Base-by-base conservation (phyloP, 2,329 filamentous ascomycete genomes). In the Trichoderma afroharzianum region DNA sequence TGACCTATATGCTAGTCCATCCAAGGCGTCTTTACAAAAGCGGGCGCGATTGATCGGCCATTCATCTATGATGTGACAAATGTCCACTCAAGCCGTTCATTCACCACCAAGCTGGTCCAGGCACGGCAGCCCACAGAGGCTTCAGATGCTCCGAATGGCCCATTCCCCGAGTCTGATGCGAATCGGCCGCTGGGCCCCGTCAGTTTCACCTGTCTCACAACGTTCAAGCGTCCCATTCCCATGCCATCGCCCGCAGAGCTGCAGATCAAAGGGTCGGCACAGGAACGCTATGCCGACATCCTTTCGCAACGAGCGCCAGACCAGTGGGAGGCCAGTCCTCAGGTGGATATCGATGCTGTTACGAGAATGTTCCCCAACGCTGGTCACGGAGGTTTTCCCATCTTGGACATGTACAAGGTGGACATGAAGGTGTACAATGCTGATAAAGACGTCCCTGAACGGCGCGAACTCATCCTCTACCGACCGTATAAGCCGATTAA, bases 371-470 rank as follows among this genome's bases (percentile, higher is more conserved):
- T 84, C 15, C 82, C 82, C 3, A 75, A 79, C 55, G 75, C 80
- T 15, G 79, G 81, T 2, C 78, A 81, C 1, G 85, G 85, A 3
- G 77, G 77, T 0, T 88, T 88, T 70, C 87, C 87, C 8, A 79
- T 83, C 0, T 79, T 88, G 3, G 83, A 87, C 62, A 87, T 88
- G 84, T 83, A 83, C 76, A 88, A 88, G 77, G 86, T 88, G 8
- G 86, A 88, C 75, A 85, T 88, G 83, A 73, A 73, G 0, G 77
- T 70, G 0, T 86, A 81, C 73, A 88, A 88, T 74, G 75, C 77
- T 9, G 80, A 73, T 0, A 82, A 80, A 61, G 78, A 82, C 0
- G 71, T 86, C 8, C 78, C 83, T 4, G 85, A 87, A 43, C 79
- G 83, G 6, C 81, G 84, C 21, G 84, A 88, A 74, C 78, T 88